These are phyloP conservation scores for Malania oleifera DNA, from an alignment of 164 flowering plant species.

Conservation along the genomic window DNA sequence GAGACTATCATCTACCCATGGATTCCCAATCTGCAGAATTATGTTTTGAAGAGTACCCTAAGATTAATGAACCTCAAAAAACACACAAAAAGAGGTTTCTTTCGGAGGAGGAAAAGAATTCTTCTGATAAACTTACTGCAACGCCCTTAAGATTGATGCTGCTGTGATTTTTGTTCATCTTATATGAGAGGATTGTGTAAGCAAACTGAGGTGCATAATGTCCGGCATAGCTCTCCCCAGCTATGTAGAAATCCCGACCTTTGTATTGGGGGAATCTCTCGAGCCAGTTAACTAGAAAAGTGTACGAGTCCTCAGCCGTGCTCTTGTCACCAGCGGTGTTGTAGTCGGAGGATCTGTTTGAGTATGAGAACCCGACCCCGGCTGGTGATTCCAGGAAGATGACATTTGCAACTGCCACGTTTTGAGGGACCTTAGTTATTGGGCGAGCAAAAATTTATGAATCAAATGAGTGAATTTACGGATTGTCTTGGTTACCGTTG, in stretches of 20 bases:
- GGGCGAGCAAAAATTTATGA: too few species aligned
- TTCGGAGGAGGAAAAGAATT: too few species aligned
- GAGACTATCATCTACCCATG: too few species aligned
- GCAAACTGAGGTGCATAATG: constrained; percentile 54
- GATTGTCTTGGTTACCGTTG: constrained; percentile 24
- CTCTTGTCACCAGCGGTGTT: constrained; percentile 25
- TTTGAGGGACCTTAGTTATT: too few species aligned
- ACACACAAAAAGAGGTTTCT: too few species aligned
- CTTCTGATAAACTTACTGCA: constrained; percentile 22
- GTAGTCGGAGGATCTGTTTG: constrained; percentile 45
- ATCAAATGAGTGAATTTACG: too few species aligned
- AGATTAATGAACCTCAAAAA: too few species aligned
- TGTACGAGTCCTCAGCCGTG: constrained; percentile 37
- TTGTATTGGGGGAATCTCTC: constrained; percentile 40
- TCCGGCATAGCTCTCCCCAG: constrained; percentile 47
- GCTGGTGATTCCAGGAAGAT: constrained; percentile 58
- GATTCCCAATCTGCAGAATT: too few species aligned
- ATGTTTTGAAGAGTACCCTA: too few species aligned
- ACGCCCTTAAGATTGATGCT: constrained; percentile 42
- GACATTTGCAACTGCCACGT: constrained; percentile 54
- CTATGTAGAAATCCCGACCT: constrained; percentile 29
- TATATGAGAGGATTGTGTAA: constrained; percentile 20
- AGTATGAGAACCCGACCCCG: constrained; percentile 63
- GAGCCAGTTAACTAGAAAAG: constrained; percentile 36
- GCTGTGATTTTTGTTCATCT: constrained; percentile 18